Percentiles rank a stretch among this genome's conserved stretches.
Evolutionary conservation across 768 basidiomycete species (phyloP).

Genomic region (Tricholomella constricta): DNA sequence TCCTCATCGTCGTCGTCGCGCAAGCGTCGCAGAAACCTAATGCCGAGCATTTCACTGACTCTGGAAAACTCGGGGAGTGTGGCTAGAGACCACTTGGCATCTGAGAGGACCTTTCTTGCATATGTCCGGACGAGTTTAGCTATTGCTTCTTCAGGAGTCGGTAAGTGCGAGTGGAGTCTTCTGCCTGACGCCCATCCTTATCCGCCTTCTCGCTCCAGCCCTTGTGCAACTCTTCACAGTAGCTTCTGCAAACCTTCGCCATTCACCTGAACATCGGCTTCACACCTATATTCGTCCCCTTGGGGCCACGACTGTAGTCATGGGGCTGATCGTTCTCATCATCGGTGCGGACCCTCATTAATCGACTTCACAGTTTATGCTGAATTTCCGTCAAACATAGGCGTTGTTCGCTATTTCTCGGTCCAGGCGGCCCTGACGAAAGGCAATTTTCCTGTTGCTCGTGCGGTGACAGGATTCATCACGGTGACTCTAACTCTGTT

Average conservation of each 20-base stretch:
- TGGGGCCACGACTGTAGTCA: slow-evolving; percentile 20
- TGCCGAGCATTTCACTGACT: slow-evolving; percentile 15
- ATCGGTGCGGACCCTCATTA: slow-evolving; percentile 16
- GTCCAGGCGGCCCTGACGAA: slow-evolving; percentile 24
- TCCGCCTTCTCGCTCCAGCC: slow-evolving; percentile 4
- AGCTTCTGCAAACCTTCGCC: slow-evolving; percentile 16
- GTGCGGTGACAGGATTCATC: slow-evolving; percentile 17
- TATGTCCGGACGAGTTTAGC: slow-evolving; percentile 55
- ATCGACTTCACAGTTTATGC: neutral
- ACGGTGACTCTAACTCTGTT: slow-evolving; percentile 16
- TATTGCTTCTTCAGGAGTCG: slow-evolving; percentile 54
- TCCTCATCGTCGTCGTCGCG: neutral
- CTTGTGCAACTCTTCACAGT: slow-evolving; percentile 25
- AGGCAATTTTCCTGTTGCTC: slow-evolving; percentile 24
- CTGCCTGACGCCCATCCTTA: no score
- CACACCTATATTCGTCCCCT: slow-evolving; percentile 24
- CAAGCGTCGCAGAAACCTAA: neutral
- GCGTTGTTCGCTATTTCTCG: slow-evolving; percentile 22
- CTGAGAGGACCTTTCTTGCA: slow-evolving; percentile 55
- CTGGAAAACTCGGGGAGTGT: slow-evolving; percentile 54
- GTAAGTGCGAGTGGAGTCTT: slow-evolving; percentile 10
- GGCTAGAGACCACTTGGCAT: slow-evolving; percentile 55
- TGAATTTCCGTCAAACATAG: slow-evolving; percentile 5
- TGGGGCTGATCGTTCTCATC: slow-evolving; percentile 21
- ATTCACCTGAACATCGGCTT: slow-evolving; percentile 16